Evolutionary conservation across 108 stramenopile species (phyloP), one percentile per base, ranked within the genome.

Genomic region (Craspedostauros australis): DNA sequence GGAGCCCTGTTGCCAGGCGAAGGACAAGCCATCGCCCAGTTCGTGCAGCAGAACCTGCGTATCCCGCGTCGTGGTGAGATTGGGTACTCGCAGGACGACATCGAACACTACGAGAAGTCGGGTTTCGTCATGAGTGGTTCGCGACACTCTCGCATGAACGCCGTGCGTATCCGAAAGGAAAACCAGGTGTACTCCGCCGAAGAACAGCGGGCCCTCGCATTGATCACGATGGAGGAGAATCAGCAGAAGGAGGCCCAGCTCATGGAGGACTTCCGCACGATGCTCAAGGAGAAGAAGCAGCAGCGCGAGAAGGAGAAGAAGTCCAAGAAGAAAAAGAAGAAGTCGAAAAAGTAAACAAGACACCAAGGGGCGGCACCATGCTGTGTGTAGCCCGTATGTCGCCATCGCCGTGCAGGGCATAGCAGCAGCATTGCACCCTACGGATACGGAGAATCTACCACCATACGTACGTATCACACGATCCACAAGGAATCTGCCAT

Each of bases 61-160:
- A 96, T 99, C 41, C 98, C 98, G 9, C 83, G 98, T 41, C 79
- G 98, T 46, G 98, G 98, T 47, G 98, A 99, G 77, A 94, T 99
- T 55, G 97, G 97, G 9, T 96, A 91, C 57, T 57, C 69, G 8
- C 84, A 73, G 2, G 83, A 90, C 41, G 96, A 99, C 44, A 98
- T 99, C 59, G 93, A 95, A 30, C 50, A 64, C 0, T 84, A 92
- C 57, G 98, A 99, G 73, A 72, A 73, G 15, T 73, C 77, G 6
- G 98, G 98, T 19, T 99, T 89, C 58, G 98, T 95, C 49, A 98
- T 99, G 96, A 80, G 75, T 24, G 98, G 98, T 18, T 87, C 80
- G 3, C 89, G 98, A 39, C 96, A 99, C 68, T 72, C 88, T 30
- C 68, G 97, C 14, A 99, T 99, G 98, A 98, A 99, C 64, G 98